Evolutionary conservation across 306 rosid genomes (phyloP).

Genomic region (Mucuna pruriens): DNA sequence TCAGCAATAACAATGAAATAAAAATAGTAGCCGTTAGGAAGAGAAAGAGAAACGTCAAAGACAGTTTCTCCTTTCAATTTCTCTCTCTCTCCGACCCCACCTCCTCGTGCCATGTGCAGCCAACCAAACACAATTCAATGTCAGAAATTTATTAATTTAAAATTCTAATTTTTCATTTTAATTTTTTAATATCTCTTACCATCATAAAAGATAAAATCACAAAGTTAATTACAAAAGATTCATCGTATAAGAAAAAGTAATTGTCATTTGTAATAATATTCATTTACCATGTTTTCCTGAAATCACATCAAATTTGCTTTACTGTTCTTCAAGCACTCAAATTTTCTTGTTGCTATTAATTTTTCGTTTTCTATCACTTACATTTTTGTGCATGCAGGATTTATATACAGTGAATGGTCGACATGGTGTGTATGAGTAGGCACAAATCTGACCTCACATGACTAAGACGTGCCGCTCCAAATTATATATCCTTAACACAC

Average conservation of each 20-base stretch:
- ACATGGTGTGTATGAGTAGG: not conserved
- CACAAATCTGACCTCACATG: slow-evolving; percentile 31
- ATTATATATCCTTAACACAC: not conserved
- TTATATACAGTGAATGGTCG: slow-evolving; percentile 11
- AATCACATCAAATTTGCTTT: not conserved
- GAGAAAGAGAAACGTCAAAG: not conserved
- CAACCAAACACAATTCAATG: slow-evolving; percentile 23
- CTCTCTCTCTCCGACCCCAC: slow-evolving; percentile 26
- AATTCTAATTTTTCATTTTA: not conserved
- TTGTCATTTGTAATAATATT: not conserved
- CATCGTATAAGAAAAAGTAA: not conserved
- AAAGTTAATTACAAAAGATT: not conserved
- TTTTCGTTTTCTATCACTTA: not conserved
- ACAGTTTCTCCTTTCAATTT: not conserved
- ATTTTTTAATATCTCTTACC: not conserved
- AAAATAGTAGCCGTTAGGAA: slow-evolving; percentile 40
- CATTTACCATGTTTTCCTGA: not conserved
- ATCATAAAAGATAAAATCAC: not conserved
- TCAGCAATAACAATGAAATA: not conserved
- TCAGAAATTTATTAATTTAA: not conserved
- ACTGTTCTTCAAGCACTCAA: not conserved
- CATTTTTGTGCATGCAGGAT: not conserved
- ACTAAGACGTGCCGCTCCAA: slow-evolving; percentile 1
- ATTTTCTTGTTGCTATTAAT: not conserved
- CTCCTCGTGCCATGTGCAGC: slow-evolving; percentile 26